Evolutionary conservation across 2,329 filamentous ascomycete species (phyloP).

Genomic region (Monosporascus sp.): DNA sequence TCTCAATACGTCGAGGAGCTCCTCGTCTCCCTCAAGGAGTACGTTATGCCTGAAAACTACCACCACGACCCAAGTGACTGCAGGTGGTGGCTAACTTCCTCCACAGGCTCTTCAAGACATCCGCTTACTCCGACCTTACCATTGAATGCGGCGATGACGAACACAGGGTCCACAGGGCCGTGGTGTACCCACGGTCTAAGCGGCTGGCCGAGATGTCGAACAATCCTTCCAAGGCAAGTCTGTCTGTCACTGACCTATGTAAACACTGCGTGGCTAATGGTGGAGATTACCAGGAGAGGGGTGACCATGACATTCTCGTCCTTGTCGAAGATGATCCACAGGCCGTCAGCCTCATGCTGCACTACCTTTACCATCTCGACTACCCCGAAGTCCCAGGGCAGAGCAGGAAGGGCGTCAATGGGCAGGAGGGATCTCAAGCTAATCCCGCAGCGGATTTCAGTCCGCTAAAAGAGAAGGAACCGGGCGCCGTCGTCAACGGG

Average conservation of each 20-base stretch:
- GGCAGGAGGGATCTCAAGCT: not conserved
- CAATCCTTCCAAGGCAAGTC: not conserved
- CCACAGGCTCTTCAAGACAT: slow-evolving; percentile 7
- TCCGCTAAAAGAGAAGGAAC: not conserved
- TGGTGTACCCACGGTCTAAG: slow-evolving; percentile 8
- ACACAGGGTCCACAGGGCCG: slow-evolving; percentile 11
- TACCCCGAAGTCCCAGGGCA: slow-evolving; percentile 4
- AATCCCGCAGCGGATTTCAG: too few relatives aligned
- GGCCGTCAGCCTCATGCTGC: slow-evolving; percentile 9
- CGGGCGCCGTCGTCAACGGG: not conserved
- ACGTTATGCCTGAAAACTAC: not conserved
- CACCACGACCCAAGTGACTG: not conserved
- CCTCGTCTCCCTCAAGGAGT: slow-evolving; percentile 8
- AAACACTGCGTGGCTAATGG: not conserved
- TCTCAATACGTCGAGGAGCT: slow-evolving; percentile 6
- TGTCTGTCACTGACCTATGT: not conserved
- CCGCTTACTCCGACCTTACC: slow-evolving; percentile 7
- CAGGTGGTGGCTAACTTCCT: not conserved
- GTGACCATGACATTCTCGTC: not conserved
- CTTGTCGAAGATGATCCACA: slow-evolving; percentile 10
- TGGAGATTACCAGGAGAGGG: not conserved
- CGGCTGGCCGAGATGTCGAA: slow-evolving; percentile 1
- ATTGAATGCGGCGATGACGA: slow-evolving; percentile 8
- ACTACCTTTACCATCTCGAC: slow-evolving; percentile 15
- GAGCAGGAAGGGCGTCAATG: not conserved